Evolutionary conservation across 371 early-diverging fungal species (phyloP), one percentile per base, ranked within the genome.

Genomic region (Amoeboaphelidium protococcarum): DNA sequence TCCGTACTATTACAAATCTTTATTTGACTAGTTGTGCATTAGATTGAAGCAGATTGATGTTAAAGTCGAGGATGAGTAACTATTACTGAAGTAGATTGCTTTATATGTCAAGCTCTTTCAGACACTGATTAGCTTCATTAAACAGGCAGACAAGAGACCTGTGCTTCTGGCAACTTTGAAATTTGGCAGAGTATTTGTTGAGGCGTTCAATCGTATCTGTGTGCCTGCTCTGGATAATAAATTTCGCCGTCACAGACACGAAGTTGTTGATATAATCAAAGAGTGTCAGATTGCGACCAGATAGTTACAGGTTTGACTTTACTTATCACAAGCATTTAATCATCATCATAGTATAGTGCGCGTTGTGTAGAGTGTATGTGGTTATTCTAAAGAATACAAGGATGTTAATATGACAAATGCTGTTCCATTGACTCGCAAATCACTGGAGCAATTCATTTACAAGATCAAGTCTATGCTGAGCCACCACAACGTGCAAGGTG

Each of bases 381-480:
- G 73, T 19, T 80, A 82, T 55, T 76, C 73, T 26, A 84, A 84
- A 54, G 75, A 69, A 1, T 54, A 64, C 3, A 72, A 69, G 49
- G 80, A 81, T 49, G 58, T 66, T 0, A 44, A 52, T 22, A 52
- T 81, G 24, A 60, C 76, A 23, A 54, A 66, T 0, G 65, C 68
- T 52, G 82, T 84, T 0, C 84, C 84, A 12, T 61, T 68, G 1
- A 60, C 74, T 42, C 74, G 73, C 48, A 72, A 72, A 45, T 67
- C 71, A 13, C 57, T 84, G 50, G 84, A 84, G 56, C 66, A 57
- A 27, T 66, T 84, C 4, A 59, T 84, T 19, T 78, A 74, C 54
- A 67, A 76, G 51, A 81, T 81, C 19, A 80, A 80, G 44, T 64
- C 69, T 45, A 52, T 84, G 58, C 56, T 82, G 47, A 71, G 69